phyloP scores from a whole-genome alignment of 202 grass and related monocot species.

The Setaria viridis region DNA sequence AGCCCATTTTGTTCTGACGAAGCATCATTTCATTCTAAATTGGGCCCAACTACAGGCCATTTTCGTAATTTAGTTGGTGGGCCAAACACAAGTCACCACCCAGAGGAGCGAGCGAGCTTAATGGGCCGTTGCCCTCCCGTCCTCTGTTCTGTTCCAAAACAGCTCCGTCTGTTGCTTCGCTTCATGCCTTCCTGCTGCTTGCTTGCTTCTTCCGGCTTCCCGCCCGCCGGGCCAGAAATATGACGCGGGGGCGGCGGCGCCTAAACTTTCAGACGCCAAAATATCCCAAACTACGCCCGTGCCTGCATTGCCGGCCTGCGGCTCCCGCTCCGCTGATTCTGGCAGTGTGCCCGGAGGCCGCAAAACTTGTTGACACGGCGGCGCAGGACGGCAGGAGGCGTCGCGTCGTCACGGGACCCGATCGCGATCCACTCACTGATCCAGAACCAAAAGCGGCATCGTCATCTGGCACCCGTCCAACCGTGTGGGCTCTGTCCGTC shows the following conservation, averaged over 20 bases:
- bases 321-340: neutral
- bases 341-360: neutral
- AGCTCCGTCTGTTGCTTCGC: too few relatives aligned
- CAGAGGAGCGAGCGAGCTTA: too few relatives aligned
- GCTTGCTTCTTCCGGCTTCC: too few relatives aligned
- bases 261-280: too few relatives aligned
- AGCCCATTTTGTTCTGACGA: neutral
- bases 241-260: too few relatives aligned
- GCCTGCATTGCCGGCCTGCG: neutral
- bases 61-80: neutral
- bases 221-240: too few relatives aligned
- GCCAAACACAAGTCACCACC: neutral
- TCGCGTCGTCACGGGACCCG: slow-evolving; percentile 12
- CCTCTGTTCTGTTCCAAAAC: too few relatives aligned
- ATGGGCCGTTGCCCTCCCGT: too few relatives aligned
- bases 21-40: neutral
- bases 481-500: neutral
- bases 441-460: neutral
- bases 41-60: neutral
- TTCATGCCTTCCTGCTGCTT: too few relatives aligned
- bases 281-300: too few relatives aligned
- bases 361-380: neutral
- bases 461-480: neutral
- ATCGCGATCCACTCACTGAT: slow-evolving; percentile 22
- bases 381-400: neutral